phyloP scores from a whole-genome alignment of 75 land plant genomes.

The Picea glauca region DNA sequence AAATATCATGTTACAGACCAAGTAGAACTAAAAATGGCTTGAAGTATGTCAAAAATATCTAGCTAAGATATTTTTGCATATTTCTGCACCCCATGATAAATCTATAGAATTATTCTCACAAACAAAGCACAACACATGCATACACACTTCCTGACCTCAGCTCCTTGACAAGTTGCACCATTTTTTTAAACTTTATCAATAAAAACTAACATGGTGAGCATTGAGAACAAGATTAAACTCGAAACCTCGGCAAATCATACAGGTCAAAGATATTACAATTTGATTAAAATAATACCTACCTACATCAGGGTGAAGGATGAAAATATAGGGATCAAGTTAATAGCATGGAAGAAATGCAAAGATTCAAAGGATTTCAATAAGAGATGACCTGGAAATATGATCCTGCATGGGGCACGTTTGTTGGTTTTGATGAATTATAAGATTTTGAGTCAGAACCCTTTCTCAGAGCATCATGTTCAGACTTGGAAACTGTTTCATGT shows the following conservation, averaged over 20 bases:
- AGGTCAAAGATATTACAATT: background rate
- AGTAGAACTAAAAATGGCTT: background rate
- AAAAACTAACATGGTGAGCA: background rate
- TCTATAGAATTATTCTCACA: background rate
- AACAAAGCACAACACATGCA: background rate
- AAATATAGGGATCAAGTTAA: background rate
- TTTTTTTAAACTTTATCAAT: background rate
- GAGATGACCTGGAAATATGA: constrained; percentile 7
- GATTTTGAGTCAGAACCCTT: constrained; percentile 8
- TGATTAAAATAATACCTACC: background rate
- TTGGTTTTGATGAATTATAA: constrained; percentile 5
- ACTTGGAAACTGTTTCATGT: constrained; percentile 1
- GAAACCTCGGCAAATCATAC: background rate
- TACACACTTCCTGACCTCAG: background rate
- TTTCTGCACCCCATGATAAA: background rate
- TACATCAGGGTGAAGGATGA: background rate
- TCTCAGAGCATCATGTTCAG: background rate
- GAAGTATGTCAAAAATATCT: background rate
- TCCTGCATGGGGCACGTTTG: background rate
- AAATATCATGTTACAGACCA: background rate
- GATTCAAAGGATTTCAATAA: constrained; percentile 1
- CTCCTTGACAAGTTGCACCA: background rate
- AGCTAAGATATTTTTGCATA: background rate
- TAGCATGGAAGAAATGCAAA: background rate
- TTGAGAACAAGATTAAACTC: background rate